Evolutionary conservation across 2,329 filamentous ascomycete species (phyloP), one percentile per base, ranked within the genome.

Genomic region (Boeremia exigua): DNA sequence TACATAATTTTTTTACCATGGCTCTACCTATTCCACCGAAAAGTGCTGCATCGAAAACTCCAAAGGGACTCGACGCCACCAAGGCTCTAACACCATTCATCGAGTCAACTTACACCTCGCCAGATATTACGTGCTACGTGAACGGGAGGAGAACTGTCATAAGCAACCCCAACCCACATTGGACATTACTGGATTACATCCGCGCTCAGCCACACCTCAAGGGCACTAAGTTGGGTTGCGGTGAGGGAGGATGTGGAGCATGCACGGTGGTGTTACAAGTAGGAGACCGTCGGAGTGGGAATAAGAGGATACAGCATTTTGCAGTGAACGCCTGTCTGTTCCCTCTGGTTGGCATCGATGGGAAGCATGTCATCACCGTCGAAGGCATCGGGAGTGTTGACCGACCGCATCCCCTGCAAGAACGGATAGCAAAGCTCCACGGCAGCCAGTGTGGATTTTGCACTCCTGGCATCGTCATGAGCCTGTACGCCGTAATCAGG

Each of bases 321-420:
- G 95, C 92, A 44, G 91, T 98, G 49, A 98, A 98, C 71, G 94
- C 94, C 19, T 98, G 94, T 73, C 80, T 98, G 44, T 94, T 94
- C 11, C 95, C 94, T 2, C 82, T 98, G 34, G 89, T 92, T 55
- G 96, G 92, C 62, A 84, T 98, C 40, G 94, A 98, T 75, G 94
- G 94, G 43, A 98, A 98, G 74, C 94, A 98, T 84, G 91, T 98
- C 73, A 93, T 98, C 71, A 98, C 94, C 2, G 87, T 98, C 37
- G 94, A 98, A 77, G 94, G 94, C 6, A 96, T 98, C 65, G 94
- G 94, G 14, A 90, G 88, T 74, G 88, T 91, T 33, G 88, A 93
- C 73, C 86, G 82, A 34, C 94, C 94, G 1, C 94, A 98, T 78
- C 90, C 93, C 0, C 81, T 90, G 2, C 94, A 98, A 74, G 92